phyloP scores from a whole-genome alignment of 2,329 filamentous ascomycete genomes.

The Scopulariopsis brevicaulis region DNA sequence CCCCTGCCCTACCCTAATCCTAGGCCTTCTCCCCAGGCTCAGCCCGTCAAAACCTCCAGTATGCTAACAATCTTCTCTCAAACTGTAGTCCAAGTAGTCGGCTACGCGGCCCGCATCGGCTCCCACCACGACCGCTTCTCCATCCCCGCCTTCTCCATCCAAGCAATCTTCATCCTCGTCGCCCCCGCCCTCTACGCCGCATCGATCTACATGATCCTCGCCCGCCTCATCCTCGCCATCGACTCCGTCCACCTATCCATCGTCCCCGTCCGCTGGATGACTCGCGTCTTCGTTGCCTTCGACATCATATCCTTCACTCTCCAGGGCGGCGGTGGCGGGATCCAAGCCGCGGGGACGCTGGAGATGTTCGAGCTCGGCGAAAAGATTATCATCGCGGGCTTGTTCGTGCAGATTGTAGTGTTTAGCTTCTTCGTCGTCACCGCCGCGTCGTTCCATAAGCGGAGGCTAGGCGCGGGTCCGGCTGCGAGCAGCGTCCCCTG shows the following conservation, averaged over 20 bases:
- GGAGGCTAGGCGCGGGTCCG: constrained; percentile 3
- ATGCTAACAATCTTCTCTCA: neutral
- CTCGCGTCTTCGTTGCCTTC: constrained; percentile 41
- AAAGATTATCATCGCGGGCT: constrained; percentile 36
- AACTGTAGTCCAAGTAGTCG: constrained; percentile 11
- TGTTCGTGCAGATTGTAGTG: constrained; percentile 40
- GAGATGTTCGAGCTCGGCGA: constrained; percentile 18
- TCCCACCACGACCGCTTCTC: constrained; percentile 15
- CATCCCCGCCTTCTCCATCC: constrained; percentile 24
- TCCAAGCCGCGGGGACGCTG: constrained; percentile 10
- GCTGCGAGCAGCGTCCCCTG: constrained; percentile 12
- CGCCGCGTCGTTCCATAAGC: constrained; percentile 29
- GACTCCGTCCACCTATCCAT: constrained; percentile 22
- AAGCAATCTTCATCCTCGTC: constrained; percentile 23
- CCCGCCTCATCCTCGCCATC: constrained; percentile 23
- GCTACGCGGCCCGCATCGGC: constrained; percentile 4
- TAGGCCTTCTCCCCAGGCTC: neutral
- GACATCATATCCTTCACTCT: constrained; percentile 41
- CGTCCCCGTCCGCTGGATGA: constrained; percentile 28
- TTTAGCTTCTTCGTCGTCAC: constrained; percentile 40
- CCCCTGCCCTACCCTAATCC: neutral
- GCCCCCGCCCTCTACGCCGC: constrained; percentile 31
- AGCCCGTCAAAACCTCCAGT: neutral
- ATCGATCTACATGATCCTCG: constrained; percentile 34
- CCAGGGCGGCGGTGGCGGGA: constrained; percentile 31